Percentiles rank a stretch among this genome's conserved stretches.
Conservation (phyloP, 2,329 filamentous ascomycete genomes). For the Chrysoporthe puriensis region DNA sequence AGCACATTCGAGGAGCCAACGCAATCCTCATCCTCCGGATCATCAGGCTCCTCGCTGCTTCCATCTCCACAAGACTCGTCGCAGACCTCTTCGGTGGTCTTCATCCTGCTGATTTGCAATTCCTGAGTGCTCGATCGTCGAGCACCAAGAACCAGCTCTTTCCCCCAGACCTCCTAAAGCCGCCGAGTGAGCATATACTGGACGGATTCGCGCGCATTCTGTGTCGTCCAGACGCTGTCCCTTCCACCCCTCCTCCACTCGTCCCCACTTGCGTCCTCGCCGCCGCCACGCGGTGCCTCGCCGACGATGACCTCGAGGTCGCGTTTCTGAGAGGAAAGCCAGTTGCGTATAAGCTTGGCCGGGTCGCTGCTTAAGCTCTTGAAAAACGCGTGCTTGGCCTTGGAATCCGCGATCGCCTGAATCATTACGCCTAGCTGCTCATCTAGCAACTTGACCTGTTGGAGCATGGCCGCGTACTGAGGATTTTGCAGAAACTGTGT, state of each 20-base stretch:
- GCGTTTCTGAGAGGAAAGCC: conserved; percentile 88
- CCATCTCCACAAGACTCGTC: background rate
- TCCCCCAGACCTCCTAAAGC: background rate
- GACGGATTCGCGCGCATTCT: conserved; percentile 65
- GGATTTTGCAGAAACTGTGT: conserved; percentile 69
- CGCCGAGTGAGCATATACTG: conserved; percentile 54
- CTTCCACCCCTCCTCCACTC: conserved; percentile 70
- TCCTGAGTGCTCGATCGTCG: background rate
- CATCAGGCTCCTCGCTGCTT: too few species aligned
- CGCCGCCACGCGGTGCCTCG: conserved; percentile 70
- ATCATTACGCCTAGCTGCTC: conserved; percentile 83
- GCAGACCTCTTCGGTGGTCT: background rate
- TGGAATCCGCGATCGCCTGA: conserved; percentile 81
- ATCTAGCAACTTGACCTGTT: conserved; percentile 76
- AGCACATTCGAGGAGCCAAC: background rate
- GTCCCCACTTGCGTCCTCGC: conserved; percentile 59
- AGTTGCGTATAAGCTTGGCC: conserved; percentile 79
- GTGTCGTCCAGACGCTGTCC: conserved; percentile 59
- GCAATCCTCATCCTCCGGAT: background rate
- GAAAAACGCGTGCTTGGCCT: conserved; percentile 90
- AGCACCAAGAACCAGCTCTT: background rate
- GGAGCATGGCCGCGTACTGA: conserved; percentile 71
- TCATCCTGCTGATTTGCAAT: background rate
- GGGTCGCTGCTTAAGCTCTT: conserved; percentile 79
- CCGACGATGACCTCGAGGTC: conserved; percentile 88